phyloP scores from a whole-genome alignment of 345 rosid species.

The Firmiana major region DNA sequence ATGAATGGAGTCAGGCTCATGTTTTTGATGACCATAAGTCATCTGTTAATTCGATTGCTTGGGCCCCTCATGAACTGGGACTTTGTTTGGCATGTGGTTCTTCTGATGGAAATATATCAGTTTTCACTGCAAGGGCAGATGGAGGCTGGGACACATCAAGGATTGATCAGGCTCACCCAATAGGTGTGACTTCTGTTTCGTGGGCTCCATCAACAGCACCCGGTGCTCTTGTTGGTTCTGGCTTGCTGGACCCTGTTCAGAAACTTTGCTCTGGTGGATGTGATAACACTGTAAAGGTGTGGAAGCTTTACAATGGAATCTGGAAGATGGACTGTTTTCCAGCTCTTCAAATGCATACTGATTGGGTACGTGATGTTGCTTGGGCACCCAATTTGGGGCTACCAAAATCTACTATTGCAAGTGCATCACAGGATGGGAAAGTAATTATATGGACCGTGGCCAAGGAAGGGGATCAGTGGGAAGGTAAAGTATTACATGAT shows the following conservation, averaged over 20 bases:
- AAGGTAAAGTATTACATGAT: slow-evolving; percentile 9
- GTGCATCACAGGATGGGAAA: background rate
- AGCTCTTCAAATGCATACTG: slow-evolving; percentile 9
- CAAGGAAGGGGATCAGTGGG: slow-evolving; percentile 13
- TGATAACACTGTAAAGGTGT: slow-evolving; percentile 9
- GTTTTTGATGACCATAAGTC: slow-evolving; percentile 10
- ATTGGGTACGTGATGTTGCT: slow-evolving; percentile 10
- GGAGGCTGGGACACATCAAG: slow-evolving; percentile 1
- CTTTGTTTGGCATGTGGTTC: slow-evolving; percentile 12
- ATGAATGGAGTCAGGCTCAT: slow-evolving; percentile 10
- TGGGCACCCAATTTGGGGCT: slow-evolving; percentile 16
- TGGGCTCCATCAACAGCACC: slow-evolving; percentile 10
- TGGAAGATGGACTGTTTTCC: slow-evolving; percentile 13
- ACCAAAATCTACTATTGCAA: slow-evolving; percentile 2
- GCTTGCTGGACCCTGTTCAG: slow-evolving; percentile 10
- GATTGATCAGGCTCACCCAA: slow-evolving; percentile 10
- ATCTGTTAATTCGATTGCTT: slow-evolving; percentile 9
- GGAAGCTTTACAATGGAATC: slow-evolving; percentile 8
- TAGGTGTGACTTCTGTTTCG: slow-evolving; percentile 5
- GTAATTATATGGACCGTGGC: slow-evolving; percentile 5
- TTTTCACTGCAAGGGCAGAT: slow-evolving; percentile 1
- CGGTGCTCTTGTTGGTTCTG: background rate
- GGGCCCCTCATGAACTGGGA: slow-evolving; percentile 11
- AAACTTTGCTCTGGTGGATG: slow-evolving; percentile 9
- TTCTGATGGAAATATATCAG: slow-evolving; percentile 7